Base-by-base conservation (phyloP, 805 yeast genomes). In the Ogataea thermomethanolica region DNA sequence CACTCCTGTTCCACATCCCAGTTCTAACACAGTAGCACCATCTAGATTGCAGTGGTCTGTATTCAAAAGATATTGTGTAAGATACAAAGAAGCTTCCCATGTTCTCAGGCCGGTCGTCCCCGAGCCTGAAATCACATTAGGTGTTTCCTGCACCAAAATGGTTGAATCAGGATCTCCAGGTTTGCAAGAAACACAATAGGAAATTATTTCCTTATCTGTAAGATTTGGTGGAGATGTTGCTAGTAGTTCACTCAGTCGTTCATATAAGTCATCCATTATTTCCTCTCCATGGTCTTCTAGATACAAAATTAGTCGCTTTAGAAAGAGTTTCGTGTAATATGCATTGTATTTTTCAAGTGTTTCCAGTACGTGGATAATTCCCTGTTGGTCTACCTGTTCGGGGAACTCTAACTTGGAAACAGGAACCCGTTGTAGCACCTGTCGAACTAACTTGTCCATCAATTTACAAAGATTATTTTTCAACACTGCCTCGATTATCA, bases 1-100 rank as follows among this genome's bases (percentile, higher is more conserved):
- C 7, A 91, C 62, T 0, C 96, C 97, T 0, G 97, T 88, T 0
- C 98, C 98, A 8, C 93, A 75, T 0, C 98, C 98, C 17, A 90
- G 58, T 53, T 90, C 98, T 8, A 86, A 56, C 0, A 84, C 64
- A 0, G 54, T 55, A 25, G 54, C 53, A n/a, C 55, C 55, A 2
- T 39, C 44, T 12, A 64, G 52, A 3, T 51, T 37, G 3, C 32
- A 26, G 5, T 40, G 28, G 4, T 39, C 26, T 5, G 34, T n/a
- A 14, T 39, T 41, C 3, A 65, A 47, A 11, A 85, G 49, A 50
- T 65, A 82, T 27, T 78, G 70, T 1, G 83, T 65, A 7, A 91
- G 61, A 38, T 69, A 86, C 6, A 85, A 50, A 0, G 95, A 84
- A 2, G 96, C 97, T 55, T 88, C 96, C 98, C 97, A 90, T 0